A percentile compares a stretch with the other conserved stretches of the same genome.
These are phyloP conservation scores for Cercospora janseana DNA, from an alignment of 2,329 filamentous ascomycete species.

Conservation along the genomic window DNA sequence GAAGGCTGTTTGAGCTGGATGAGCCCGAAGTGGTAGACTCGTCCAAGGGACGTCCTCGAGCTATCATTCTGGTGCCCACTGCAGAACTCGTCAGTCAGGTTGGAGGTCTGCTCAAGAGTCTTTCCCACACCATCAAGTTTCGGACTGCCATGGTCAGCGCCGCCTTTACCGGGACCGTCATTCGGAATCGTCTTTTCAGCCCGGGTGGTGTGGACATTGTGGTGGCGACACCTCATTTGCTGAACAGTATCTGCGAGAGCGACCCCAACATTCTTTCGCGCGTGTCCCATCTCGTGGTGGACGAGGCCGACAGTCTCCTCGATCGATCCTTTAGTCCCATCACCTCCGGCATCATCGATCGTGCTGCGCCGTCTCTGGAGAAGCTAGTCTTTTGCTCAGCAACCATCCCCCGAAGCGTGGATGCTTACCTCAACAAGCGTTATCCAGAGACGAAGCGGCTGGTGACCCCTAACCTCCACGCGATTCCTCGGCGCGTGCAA, in stretches of 20 bases:
- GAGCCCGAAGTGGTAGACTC: slow-evolving; percentile 60
- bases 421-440: slow-evolving; percentile 75
- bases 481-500: slow-evolving; percentile 90
- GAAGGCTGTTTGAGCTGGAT: slow-evolving; percentile 56
- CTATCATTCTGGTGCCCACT: slow-evolving; percentile 85
- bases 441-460: slow-evolving; percentile 83
- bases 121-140: slow-evolving; percentile 85
- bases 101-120: slow-evolving; percentile 71
- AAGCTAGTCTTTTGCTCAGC: slow-evolving; percentile 92
- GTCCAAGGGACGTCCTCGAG: slow-evolving; percentile 73
- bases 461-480: slow-evolving; percentile 92
- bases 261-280: slow-evolving; percentile 92
- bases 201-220: slow-evolving; percentile 79
- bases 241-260: slow-evolving; percentile 80
- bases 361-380: slow-evolving; percentile 73
- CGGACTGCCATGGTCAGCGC: slow-evolving; percentile 80
- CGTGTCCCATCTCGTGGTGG: slow-evolving; percentile 82
- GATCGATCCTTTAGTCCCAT: slow-evolving; percentile 87
- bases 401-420: slow-evolving; percentile 87
- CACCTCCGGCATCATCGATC: slow-evolving; percentile 79
- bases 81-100: slow-evolving; percentile 91
- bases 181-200: slow-evolving; percentile 80
- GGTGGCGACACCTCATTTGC: slow-evolving; percentile 82
- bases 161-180: slow-evolving; percentile 70
- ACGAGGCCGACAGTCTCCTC: slow-evolving; percentile 94